phyloP scores from a whole-genome alignment of 2,329 filamentous ascomycete genomes.

The Aspergillus quadricinctus region DNA sequence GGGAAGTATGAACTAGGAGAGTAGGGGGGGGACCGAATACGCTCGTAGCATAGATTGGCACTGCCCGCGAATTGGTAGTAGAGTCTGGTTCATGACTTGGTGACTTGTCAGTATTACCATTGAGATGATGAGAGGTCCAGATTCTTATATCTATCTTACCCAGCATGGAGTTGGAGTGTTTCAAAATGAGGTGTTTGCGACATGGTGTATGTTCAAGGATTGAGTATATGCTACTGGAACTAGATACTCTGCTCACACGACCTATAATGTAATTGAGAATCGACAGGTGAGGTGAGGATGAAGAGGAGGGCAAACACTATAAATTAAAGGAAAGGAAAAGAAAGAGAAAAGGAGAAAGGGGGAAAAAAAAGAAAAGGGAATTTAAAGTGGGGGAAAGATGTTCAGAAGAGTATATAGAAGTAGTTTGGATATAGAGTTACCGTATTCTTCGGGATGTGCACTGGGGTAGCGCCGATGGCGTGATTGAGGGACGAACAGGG shows the following conservation, averaged over 20 bases:
- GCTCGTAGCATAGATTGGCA: conserved; percentile 94
- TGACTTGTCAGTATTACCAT: conserved; percentile 5
- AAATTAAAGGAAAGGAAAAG: neutral
- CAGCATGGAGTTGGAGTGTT: conserved; percentile 81
- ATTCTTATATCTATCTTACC: conserved; percentile 48
- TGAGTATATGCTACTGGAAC: neutral
- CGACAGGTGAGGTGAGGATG: neutral
- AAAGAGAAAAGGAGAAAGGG: neutral
- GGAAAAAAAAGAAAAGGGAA: neutral
- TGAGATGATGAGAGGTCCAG: neutral
- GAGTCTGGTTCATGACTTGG: conserved; percentile 73
- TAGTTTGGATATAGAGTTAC: neutral
- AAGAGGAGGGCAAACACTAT: neutral
- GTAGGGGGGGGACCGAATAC: conserved; percentile 37
- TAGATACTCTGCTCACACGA: neutral
- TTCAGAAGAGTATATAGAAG: neutral
- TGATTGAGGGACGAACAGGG: conserved; percentile 7
- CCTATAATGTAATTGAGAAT: neutral
- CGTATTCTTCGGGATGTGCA: neutral
- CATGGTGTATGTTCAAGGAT: conserved; percentile 23
- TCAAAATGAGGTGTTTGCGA: conserved; percentile 59
- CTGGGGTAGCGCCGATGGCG: conserved; percentile 7
- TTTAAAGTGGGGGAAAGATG: neutral
- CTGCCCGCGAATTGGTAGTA: conserved; percentile 78
- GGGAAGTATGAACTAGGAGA: neutral